Percentiles rank a stretch among this genome's conserved stretches.
Evolutionary conservation across 2,329 filamentous ascomycete species (phyloP).

Genomic region (Calonectria pauciramosa): DNA sequence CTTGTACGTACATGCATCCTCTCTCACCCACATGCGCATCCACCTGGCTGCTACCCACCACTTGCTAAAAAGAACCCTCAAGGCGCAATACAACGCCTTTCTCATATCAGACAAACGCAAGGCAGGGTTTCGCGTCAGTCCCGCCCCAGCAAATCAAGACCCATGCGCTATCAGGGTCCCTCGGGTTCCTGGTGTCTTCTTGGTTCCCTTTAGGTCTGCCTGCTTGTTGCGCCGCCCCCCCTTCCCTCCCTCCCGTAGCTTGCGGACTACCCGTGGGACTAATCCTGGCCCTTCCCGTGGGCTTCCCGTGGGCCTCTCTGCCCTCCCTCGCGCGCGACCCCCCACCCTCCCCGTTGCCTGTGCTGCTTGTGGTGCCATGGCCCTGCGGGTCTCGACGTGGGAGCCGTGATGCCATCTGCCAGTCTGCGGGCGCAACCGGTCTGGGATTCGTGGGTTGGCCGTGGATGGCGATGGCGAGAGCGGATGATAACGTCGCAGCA

Average conservation of each 20-base stretch:
- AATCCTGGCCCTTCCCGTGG: constrained; percentile 30
- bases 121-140: constrained; percentile 23
- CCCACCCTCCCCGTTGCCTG: constrained; percentile 36
- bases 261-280: constrained; percentile 24
- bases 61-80: constrained; percentile 1
- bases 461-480: constrained; percentile 38
- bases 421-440: constrained; percentile 46
- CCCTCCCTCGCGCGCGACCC: constrained; percentile 34
- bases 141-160: constrained; percentile 34
- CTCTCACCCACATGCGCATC: constrained; percentile 10
- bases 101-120: constrained; percentile 8
- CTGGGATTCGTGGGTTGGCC: constrained; percentile 46
- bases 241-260: constrained; percentile 24
- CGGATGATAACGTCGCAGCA: constrained; percentile 45
- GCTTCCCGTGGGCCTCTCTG: constrained; percentile 31
- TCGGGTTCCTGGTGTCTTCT: constrained; percentile 37
- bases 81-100: constrained; percentile 16
- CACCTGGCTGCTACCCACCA: constrained; percentile 13
- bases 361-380: constrained; percentile 44
- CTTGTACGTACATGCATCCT: constrained; percentile 10
- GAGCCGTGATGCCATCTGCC: constrained; percentile 49
- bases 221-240: constrained; percentile 10
- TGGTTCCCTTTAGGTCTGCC: constrained; percentile 35
- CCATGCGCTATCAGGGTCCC: constrained; percentile 37
- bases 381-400: constrained; percentile 46